Evolutionary conservation across 2,329 filamentous ascomycete genomes (phyloP).

Genomic region (Fusarium albosuccineum): DNA sequence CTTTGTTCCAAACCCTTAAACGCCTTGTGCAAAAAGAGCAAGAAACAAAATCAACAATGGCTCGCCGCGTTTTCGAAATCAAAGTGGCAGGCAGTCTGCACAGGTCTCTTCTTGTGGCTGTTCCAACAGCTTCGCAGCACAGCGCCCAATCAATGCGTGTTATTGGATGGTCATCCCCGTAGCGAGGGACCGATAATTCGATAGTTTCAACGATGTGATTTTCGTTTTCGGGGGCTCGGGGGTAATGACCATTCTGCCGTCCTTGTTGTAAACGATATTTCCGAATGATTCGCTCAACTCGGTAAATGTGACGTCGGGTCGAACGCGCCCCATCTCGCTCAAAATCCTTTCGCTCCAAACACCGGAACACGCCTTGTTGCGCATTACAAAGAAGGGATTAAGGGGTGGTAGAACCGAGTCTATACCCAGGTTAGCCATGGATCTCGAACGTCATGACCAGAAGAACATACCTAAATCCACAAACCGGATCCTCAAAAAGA

Average conservation of each 20-base stretch:
- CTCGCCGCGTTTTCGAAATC: conserved; percentile 6
- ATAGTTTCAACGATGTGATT: conserved; percentile 68
- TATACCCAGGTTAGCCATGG: conserved; percentile 48
- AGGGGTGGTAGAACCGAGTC: conserved; percentile 78
- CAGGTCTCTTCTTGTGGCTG: neutral
- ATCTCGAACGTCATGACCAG: neutral
- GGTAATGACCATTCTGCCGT: conserved; percentile 68
- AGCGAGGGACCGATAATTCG: conserved; percentile 67
- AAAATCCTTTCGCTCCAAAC: conserved; percentile 80
- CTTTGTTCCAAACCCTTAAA: conserved; percentile 34
- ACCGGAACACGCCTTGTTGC: conserved; percentile 72
- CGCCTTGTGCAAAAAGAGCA: conserved; percentile 34
- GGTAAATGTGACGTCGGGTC: conserved; percentile 70
- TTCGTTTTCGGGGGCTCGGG: conserved; percentile 67
- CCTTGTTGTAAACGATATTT: conserved; percentile 69
- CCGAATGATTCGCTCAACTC: conserved; percentile 75
- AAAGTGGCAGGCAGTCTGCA: neutral
- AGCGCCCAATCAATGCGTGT: conserved; percentile 1
- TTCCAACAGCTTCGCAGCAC: neutral
- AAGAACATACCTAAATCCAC: conserved; percentile 73
- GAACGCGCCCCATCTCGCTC: conserved; percentile 67
- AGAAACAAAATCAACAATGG: conserved; percentile 16
- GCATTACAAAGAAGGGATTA: conserved; percentile 79
- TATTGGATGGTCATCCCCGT: conserved; percentile 55
- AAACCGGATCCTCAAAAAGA: conserved; percentile 78